Evolutionary conservation across 2,329 filamentous ascomycete genomes (phyloP).

Genomic region (Fusarium goolgardi): DNA sequence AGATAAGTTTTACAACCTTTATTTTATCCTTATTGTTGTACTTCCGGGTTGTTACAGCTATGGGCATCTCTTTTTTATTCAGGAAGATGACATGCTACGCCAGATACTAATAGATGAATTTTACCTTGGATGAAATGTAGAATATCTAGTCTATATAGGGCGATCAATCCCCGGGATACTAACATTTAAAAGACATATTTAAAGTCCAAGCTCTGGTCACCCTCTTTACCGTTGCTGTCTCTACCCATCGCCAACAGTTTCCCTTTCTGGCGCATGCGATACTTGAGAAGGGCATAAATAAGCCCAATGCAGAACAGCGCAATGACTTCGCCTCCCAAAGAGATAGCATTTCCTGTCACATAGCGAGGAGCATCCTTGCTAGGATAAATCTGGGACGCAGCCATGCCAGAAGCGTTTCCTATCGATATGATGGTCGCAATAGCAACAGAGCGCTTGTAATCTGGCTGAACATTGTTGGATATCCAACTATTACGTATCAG

Average conservation of each 20-base stretch:
- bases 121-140: rapidly evolving
- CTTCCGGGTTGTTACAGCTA: no score
- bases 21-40: no score
- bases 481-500: slow-evolving; percentile 57
- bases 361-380: slow-evolving; percentile 43
- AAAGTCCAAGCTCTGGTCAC: slow-evolving; percentile 30
- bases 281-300: slow-evolving; percentile 45
- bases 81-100: no score
- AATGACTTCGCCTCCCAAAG: slow-evolving; percentile 45
- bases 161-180: rapidly evolving
- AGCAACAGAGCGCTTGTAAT: slow-evolving; percentile 60
- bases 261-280: slow-evolving; percentile 47
- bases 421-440: slow-evolving; percentile 60
- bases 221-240: slow-evolving; percentile 37
- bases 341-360: slow-evolving; percentile 48
- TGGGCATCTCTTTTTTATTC: no score
- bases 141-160: not conserved
- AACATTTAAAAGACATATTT: slow-evolving; percentile 32
- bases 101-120: no score
- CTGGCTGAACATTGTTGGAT: slow-evolving; percentile 60
- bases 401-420: slow-evolving; percentile 61
- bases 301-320: slow-evolving; percentile 44
- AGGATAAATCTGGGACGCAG: slow-evolving; percentile 59
- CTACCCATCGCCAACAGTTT: slow-evolving; percentile 39
- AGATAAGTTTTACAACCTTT: no score